These are phyloP conservation scores for Escovopsis sp. DNA, from an alignment of 2,329 filamentous ascomycete genomes.

Conservation along the genomic window DNA sequence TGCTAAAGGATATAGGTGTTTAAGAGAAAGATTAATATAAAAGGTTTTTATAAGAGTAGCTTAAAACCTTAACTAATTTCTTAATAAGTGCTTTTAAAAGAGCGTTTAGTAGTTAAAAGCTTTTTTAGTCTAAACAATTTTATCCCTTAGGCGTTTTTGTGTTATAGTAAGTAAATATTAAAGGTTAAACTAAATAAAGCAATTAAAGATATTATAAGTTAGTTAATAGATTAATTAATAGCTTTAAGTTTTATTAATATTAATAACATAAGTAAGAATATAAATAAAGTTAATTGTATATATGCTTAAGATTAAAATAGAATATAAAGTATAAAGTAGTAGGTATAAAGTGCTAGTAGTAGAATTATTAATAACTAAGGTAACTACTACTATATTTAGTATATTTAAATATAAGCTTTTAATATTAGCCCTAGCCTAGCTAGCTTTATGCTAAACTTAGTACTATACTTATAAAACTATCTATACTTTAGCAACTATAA, in stretches of 20 bases:
- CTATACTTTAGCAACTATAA: too few relatives aligned
- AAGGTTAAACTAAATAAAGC: too few relatives aligned
- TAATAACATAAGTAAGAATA: background rate
- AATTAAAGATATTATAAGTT: too few relatives aligned
- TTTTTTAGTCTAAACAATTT: background rate
- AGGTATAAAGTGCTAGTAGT: too few relatives aligned
- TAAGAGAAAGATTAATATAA: background rate
- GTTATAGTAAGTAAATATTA: too few relatives aligned
- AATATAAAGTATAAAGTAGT: too few relatives aligned
- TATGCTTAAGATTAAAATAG: too few relatives aligned
- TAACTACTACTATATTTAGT: background rate
- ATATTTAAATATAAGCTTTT: background rate
- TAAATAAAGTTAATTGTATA: background rate
- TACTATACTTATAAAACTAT: too few relatives aligned
- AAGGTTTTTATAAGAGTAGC: background rate
- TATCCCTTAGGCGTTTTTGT: too few relatives aligned
- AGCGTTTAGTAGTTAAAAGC: background rate
- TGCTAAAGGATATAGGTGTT: background rate
- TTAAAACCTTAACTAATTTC: background rate
- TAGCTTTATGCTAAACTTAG: background rate
- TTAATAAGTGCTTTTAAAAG: background rate
- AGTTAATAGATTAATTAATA: too few relatives aligned
- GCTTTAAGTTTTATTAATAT: background rate
- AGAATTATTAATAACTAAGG: too few relatives aligned
- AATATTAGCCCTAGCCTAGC: background rate